These are phyloP conservation scores for Melampsora occidentalis DNA, from an alignment of 1,284 basidiomycete genomes.

Conservation along the genomic window DNA sequence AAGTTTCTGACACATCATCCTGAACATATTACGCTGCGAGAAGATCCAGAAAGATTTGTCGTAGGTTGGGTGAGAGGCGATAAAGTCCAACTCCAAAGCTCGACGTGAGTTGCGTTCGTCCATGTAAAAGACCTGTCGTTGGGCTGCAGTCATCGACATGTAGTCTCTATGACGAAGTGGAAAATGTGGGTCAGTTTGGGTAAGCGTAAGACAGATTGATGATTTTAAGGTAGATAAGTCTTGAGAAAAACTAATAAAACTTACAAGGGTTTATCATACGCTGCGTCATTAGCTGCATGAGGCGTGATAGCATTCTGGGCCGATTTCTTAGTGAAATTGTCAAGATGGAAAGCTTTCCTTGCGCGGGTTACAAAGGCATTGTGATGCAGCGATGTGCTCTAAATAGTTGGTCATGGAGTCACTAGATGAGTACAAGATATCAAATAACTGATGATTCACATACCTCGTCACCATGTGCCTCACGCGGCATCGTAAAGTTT, in stretches of 20 bases:
- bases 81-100: conserved; percentile 82
- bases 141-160: conserved; percentile 36
- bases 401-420: background rate
- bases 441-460: background rate
- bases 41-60: conserved; percentile 90
- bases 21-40: conserved; percentile 72
- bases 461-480: background rate
- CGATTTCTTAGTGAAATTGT: background rate
- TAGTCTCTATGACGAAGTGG: conserved; percentile 16
- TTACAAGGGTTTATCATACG: conserved; percentile 28
- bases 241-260: background rate
- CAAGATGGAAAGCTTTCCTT: conserved; percentile 34
- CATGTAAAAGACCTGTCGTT: conserved; percentile 52
- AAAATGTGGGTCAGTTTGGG: background rate
- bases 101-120: conserved; percentile 67
- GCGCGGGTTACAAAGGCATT: conserved; percentile 32
- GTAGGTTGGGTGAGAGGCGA: conserved; percentile 81
- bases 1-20: conserved; percentile 76
- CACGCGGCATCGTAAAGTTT: conserved; percentile 16
- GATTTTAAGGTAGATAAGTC: background rate
- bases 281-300: conserved; percentile 16
- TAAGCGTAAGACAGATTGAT: too few relatives aligned
- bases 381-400: background rate
- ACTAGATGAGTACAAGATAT: background rate
- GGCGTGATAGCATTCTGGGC: conserved; percentile 13